A percentile compares a stretch with the other conserved stretches of the same genome.
phyloP scores from a whole-genome alignment of 2,329 filamentous ascomycete species.

The Calonectria fujianensis region DNA sequence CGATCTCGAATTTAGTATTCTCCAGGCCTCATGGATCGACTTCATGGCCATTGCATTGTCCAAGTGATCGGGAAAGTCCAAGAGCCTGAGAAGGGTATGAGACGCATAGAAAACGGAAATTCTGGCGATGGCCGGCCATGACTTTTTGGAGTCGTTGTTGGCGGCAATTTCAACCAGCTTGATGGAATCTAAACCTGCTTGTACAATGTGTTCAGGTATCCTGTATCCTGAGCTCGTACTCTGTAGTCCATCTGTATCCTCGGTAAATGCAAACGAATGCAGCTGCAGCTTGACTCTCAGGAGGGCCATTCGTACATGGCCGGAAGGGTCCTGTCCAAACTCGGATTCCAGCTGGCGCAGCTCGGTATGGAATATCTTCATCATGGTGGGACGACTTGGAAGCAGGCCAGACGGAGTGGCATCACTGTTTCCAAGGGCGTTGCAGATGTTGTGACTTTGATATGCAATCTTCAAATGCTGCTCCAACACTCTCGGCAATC shows the following conservation, averaged over 20 bases:
- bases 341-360: slow-evolving; percentile 13
- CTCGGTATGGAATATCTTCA: slow-evolving; percentile 21
- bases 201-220: slow-evolving; percentile 6
- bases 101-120: slow-evolving; percentile 15
- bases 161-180: slow-evolving; percentile 10
- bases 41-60: slow-evolving; percentile 14
- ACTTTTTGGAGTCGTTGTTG: slow-evolving; percentile 4
- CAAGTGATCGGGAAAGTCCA: slow-evolving; percentile 19
- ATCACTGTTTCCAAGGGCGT: slow-evolving; percentile 22
- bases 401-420: slow-evolving; percentile 19
- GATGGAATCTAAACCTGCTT: slow-evolving; percentile 20
- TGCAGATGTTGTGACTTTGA: slow-evolving; percentile 29
- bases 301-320: slow-evolving; percentile 3
- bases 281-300: slow-evolving; percentile 13
- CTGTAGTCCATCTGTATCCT: neutral
- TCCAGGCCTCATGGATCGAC: slow-evolving; percentile 21
- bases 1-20: slow-evolving; percentile 14
- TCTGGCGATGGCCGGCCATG: slow-evolving; percentile 9
- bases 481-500: neutral
- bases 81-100: slow-evolving; percentile 1
- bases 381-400: slow-evolving; percentile 6
- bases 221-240: neutral
- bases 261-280: slow-evolving; percentile 14
- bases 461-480: slow-evolving; percentile 27
- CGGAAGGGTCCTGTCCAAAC: neutral